phyloP scores from a whole-genome alignment of 805 yeast species.

The Zygoascus biomembranicola region DNA sequence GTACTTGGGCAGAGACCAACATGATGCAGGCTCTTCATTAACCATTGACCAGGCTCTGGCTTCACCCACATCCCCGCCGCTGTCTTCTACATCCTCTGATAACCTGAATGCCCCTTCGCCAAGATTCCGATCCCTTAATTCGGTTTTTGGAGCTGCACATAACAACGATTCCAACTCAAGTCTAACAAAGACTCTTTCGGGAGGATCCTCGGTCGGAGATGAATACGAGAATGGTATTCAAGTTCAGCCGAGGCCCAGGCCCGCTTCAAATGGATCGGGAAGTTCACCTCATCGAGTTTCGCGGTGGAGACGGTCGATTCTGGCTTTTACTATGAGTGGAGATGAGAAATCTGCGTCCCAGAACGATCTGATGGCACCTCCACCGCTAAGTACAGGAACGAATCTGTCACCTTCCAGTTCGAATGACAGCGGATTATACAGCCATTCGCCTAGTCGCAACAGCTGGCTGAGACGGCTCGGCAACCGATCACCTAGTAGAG shows the following conservation, averaged over 20 bases:
- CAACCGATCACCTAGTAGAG: not conserved
- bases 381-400: constrained; percentile 2
- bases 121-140: constrained; percentile 3
- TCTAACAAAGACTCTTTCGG: constrained; percentile 11
- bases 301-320: constrained; percentile 18
- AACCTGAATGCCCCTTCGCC: constrained; percentile 1
- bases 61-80: constrained; percentile 11
- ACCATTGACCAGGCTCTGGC: constrained; percentile 19
- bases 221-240: constrained; percentile 8
- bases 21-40: constrained; percentile 3
- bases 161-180: constrained; percentile 16
- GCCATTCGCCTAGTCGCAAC: constrained; percentile 1
- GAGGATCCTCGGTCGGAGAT: constrained; percentile 9
- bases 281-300: constrained; percentile 13
- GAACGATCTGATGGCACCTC: constrained; percentile 5
- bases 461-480: constrained; percentile 4
- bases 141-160: constrained; percentile 6
- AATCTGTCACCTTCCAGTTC: constrained; percentile 12
- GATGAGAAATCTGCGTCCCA: constrained; percentile 1
- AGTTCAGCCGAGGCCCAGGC: not conserved
- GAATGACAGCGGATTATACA: not conserved
- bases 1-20: not conserved
- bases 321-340: constrained; percentile 9
- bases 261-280: not conserved
- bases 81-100: constrained; percentile 2